A percentile compares a stretch with the other conserved stretches of the same genome.
Evolutionary conservation across 345 rosid genomes (phyloP).

Genomic region (Arabidopsis arenosa): DNA sequence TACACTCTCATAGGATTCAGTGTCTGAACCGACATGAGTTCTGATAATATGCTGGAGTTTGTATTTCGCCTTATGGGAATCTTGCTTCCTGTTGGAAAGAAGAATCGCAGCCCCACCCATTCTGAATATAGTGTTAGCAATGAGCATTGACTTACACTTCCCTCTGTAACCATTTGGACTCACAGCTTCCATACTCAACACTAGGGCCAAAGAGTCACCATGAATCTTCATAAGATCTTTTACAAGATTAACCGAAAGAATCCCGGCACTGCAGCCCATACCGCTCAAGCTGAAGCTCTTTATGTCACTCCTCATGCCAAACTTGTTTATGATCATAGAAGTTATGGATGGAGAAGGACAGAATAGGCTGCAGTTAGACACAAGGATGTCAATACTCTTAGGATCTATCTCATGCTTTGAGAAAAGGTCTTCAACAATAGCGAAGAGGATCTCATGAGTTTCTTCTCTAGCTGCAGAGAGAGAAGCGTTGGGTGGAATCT

Average conservation of each 20-base stretch:
- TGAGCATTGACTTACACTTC: slow-evolving; percentile 57
- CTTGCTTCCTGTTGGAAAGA: slow-evolving; percentile 59
- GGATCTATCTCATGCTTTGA: slow-evolving; percentile 55
- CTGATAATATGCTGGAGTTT: slow-evolving; percentile 63
- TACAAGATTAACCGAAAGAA: slow-evolving; percentile 55
- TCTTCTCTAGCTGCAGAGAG: slow-evolving; percentile 48
- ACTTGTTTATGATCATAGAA: slow-evolving; percentile 54
- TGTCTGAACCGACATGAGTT: slow-evolving; percentile 62
- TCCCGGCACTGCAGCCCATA: slow-evolving; percentile 72
- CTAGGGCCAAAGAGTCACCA: slow-evolving; percentile 55
- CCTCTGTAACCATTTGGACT: slow-evolving; percentile 55
- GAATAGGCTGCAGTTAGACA: slow-evolving; percentile 74
- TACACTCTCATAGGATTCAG: slow-evolving; percentile 54
- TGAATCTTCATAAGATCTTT: slow-evolving; percentile 64
- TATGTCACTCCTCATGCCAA: slow-evolving; percentile 59
- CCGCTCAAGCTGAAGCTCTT: slow-evolving; percentile 64
- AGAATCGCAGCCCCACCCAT: slow-evolving; percentile 70
- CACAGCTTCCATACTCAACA: slow-evolving; percentile 65
- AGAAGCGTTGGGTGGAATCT: slow-evolving; percentile 49
- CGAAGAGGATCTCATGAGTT: slow-evolving; percentile 55
- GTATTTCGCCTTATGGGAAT: slow-evolving; percentile 52
- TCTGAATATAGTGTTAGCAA: slow-evolving; percentile 59
- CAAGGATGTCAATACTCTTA: slow-evolving; percentile 61
- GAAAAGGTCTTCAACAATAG: slow-evolving; percentile 56
- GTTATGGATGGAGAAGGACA: slow-evolving; percentile 75